Percentiles rank a stretch among this genome's conserved stretches.
These are phyloP conservation scores for Clonostachys rhizophaga DNA, from an alignment of 2,329 filamentous ascomycete species.

Conservation along the genomic window DNA sequence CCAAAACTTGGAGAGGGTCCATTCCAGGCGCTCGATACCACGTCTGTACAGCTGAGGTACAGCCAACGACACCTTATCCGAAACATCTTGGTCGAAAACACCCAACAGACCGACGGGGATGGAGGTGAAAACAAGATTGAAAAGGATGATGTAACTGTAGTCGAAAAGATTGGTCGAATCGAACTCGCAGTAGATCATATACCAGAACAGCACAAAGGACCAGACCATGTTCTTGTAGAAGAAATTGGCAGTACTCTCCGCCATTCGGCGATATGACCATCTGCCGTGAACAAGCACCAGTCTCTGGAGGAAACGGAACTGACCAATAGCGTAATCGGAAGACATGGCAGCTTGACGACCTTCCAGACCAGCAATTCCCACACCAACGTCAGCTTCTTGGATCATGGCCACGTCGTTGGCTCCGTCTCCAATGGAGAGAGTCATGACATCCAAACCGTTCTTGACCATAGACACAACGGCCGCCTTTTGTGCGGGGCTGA, in stretches of 20 bases:
- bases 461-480: conserved; percentile 97
- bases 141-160: conserved; percentile 94
- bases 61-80: conserved; percentile 86
- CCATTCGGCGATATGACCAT: conserved; percentile 93
- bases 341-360: conserved; percentile 93
- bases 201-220: conserved; percentile 97
- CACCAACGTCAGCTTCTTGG: conserved; percentile 93
- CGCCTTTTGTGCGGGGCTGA: conserved; percentile 94
- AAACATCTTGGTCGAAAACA: conserved; percentile 94
- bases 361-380: conserved; percentile 91
- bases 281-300: conserved; percentile 86
- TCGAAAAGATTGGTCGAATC: conserved; percentile 97
- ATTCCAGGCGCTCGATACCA: conserved; percentile 93
- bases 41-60: conserved; percentile 94
- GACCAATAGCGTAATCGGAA: conserved; percentile 90
- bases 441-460: conserved; percentile 92
- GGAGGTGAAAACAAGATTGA: conserved; percentile 96
- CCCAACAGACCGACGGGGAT: conserved; percentile 93
- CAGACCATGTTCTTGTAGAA: conserved; percentile 99
- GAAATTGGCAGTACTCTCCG: conserved; percentile 95
- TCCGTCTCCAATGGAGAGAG: conserved; percentile 86
- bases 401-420: conserved; percentile 98
- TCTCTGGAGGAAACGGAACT: conserved; percentile 84
- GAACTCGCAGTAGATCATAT: conserved; percentile 90
- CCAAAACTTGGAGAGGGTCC: conserved; percentile 97